These are phyloP conservation scores for Oehlia diaphana DNA, from an alignment of 192 early-diverging fungal genomes.

Conservation along the genomic window DNA sequence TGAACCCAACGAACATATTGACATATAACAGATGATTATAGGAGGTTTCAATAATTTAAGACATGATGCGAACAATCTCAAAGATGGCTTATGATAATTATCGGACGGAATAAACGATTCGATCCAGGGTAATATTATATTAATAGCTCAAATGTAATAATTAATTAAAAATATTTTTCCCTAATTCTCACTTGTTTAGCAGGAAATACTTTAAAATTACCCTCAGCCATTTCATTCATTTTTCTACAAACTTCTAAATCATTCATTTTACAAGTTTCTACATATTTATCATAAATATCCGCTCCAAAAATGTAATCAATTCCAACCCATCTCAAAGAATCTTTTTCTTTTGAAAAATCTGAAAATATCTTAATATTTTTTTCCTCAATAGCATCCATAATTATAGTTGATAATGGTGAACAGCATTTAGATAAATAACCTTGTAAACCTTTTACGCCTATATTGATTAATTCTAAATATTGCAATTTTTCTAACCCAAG, in stretches of 20 bases:
- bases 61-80: too few relatives aligned
- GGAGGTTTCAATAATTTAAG: too few relatives aligned
- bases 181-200: slow-evolving; percentile 1
- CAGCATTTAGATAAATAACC: neutral
- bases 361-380: neutral
- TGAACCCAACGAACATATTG: too few relatives aligned
- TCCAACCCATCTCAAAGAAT: neutral
- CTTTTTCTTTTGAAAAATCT: neutral
- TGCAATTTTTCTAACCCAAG: neutral
- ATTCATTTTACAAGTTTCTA: neutral
- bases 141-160: too few relatives aligned
- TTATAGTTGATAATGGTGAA: slow-evolving; percentile 1
- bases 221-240: neutral
- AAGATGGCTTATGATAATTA: too few relatives aligned
- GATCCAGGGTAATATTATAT: too few relatives aligned
- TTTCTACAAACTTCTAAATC: neutral
- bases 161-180: neutral
- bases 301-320: neutral
- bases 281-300: too few relatives aligned
- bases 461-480: neutral
- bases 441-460: neutral
- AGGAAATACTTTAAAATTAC: slow-evolving; percentile 1
- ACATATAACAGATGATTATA: too few relatives aligned
- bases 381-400: neutral
- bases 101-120: too few relatives aligned